A percentile compares a stretch with the other conserved stretches of the same genome.
These are phyloP conservation scores for Lobulomyces angularis DNA, from an alignment of 192 early-diverging fungal genomes.

Conservation along the genomic window DNA sequence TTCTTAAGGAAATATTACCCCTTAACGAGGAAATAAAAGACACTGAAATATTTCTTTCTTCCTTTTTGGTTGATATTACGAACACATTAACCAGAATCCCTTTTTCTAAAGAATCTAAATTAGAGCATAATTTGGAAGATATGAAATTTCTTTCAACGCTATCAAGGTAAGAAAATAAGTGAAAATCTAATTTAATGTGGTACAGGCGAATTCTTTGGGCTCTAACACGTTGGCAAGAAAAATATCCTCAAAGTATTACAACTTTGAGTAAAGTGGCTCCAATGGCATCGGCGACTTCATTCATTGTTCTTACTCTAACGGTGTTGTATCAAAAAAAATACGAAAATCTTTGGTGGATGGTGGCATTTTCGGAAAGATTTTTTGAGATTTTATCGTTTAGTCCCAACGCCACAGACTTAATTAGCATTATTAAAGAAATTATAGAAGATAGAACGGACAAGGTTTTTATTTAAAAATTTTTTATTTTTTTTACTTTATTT, in stretches of 20 bases:
- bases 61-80: slow-evolving; percentile 23
- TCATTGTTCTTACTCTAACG: slow-evolving; percentile 13
- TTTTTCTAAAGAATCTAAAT: slow-evolving; percentile 3
- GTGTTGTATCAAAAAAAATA: slow-evolving; percentile 4
- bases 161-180: slow-evolving; percentile 15
- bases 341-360: slow-evolving; percentile 22
- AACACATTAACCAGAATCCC: slow-evolving; percentile 19
- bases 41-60: slow-evolving; percentile 4
- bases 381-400: slow-evolving; percentile 32
- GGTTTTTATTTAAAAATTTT: slow-evolving; percentile 9
- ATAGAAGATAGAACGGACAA: slow-evolving; percentile 19
- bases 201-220: slow-evolving; percentile 28
- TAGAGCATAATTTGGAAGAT: slow-evolving; percentile 3
- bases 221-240: slow-evolving; percentile 23
- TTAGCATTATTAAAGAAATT: slow-evolving; percentile 22
- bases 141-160: slow-evolving; percentile 10
- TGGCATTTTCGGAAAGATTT: slow-evolving; percentile 25
- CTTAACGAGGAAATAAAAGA: slow-evolving; percentile 11
- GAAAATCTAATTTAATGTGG: background rate
- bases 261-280: slow-evolving; percentile 1
- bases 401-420: slow-evolving; percentile 20
- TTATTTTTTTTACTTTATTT: background rate
- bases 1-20: slow-evolving; percentile 20
- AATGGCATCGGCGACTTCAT: slow-evolving; percentile 22
- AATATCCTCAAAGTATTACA: slow-evolving; percentile 2